Conservation (phyloP, 768 basidiomycete species). For the Psilocybe sp. region DNA sequence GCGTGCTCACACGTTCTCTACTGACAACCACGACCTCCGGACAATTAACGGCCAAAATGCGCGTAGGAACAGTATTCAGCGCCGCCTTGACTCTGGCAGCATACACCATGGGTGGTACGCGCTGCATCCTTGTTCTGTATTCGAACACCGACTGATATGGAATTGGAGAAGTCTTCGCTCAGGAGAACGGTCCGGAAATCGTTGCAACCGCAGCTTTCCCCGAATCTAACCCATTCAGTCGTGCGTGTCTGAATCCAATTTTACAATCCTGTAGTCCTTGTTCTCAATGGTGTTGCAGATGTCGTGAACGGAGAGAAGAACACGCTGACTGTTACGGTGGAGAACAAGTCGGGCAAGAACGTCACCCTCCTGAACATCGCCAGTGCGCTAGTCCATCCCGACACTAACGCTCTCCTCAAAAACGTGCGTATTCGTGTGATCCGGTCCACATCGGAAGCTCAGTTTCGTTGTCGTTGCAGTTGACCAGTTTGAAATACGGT, state of each 20-base stretch:
- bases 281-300: constrained; percentile 41
- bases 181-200: constrained; percentile 44
- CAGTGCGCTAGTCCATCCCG: constrained; percentile 67
- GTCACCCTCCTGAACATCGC: constrained; percentile 63
- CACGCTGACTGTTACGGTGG: constrained; percentile 57
- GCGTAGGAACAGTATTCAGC: constrained; percentile 20
- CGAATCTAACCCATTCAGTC: constrained; percentile 72
- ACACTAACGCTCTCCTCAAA: constrained; percentile 62
- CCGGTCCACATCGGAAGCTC: background rate
- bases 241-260: constrained; percentile 40
- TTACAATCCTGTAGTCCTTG: background rate
- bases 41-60: constrained; percentile 17
- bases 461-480: constrained; percentile 34
- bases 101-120: constrained; percentile 20
- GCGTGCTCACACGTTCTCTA: background rate
- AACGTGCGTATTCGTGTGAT: constrained; percentile 45
- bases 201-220: constrained; percentile 56
- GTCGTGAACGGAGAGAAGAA: constrained; percentile 85
- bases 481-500: constrained; percentile 52
- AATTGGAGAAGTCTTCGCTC: constrained; percentile 6
- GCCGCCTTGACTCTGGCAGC: constrained; percentile 22
- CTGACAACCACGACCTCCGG: background rate
- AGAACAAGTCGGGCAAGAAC: constrained; percentile 75
- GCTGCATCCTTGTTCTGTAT: constrained; percentile 3
- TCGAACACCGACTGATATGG: constrained; percentile 13